Conservation (phyloP, 768 basidiomycete species). For the Coprinellus aureogranulatus region DNA sequence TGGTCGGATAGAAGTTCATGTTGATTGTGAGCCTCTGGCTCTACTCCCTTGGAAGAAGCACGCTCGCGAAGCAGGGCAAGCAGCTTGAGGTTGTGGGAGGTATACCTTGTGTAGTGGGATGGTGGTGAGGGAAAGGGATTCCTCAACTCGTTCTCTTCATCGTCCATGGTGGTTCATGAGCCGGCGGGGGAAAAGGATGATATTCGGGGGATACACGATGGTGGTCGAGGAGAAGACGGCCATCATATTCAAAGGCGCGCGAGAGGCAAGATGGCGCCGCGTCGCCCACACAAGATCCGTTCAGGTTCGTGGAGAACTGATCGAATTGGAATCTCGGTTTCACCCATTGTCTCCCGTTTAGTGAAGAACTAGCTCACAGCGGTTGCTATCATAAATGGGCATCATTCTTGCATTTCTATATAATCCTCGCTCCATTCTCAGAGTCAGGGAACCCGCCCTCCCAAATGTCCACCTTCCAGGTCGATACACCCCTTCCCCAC, state of each 20-base stretch:
- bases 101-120: constrained; percentile 77
- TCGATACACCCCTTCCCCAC: constrained; percentile 30
- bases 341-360: not conserved
- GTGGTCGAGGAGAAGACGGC: not conserved
- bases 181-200: not conserved
- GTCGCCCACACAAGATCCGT: constrained; percentile 1
- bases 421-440: not conserved
- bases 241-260: not conserved
- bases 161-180: constrained; percentile 46
- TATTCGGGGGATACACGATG: not conserved
- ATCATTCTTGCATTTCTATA: constrained; percentile 2
- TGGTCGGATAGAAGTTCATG: constrained; percentile 68
- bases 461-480: constrained; percentile 35
- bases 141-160: constrained; percentile 72
- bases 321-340: constrained; percentile 6
- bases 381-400: constrained; percentile 2
- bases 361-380: not conserved
- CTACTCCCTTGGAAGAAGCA: constrained; percentile 33
- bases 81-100: constrained; percentile 68
- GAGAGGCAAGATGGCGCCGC: not conserved
- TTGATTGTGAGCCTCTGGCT: constrained; percentile 44
- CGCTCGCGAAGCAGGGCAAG: constrained; percentile 62
- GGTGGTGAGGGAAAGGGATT: constrained; percentile 91
- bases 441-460: not conserved
- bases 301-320: not conserved